A percentile compares a stretch with the other conserved stretches of the same genome.
Evolutionary conservation across 331 rosid genomes (phyloP).

Genomic region (Acacia pycnantha): DNA sequence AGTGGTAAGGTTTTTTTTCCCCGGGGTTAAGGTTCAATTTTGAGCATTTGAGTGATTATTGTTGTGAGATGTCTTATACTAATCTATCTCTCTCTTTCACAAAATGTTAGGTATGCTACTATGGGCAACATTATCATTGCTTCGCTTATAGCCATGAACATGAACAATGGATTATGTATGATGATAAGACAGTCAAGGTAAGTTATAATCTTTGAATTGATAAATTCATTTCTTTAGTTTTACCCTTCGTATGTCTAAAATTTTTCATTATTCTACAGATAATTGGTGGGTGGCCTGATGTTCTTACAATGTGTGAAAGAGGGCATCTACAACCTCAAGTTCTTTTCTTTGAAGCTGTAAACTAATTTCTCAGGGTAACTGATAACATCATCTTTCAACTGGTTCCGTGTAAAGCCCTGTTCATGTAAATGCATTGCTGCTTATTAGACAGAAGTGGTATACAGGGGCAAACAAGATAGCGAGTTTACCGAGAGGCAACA

Average conservation of each 20-base stretch:
- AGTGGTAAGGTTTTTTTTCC: slow-evolving; percentile 59
- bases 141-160: slow-evolving; percentile 86
- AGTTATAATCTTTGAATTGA: slow-evolving; percentile 20
- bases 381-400: slow-evolving; percentile 32
- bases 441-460: slow-evolving; percentile 27
- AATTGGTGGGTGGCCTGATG: slow-evolving; percentile 92
- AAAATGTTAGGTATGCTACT: slow-evolving; percentile 84
- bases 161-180: slow-evolving; percentile 88
- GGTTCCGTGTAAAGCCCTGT: slow-evolving; percentile 33
- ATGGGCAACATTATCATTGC: slow-evolving; percentile 98
- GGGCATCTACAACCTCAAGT: slow-evolving; percentile 99
- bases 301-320: slow-evolving; percentile 77
- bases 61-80: not conserved
- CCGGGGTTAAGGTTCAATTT: too few species aligned
- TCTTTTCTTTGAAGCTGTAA: slow-evolving; percentile 92
- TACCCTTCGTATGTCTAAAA: slow-evolving; percentile 23
- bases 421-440: slow-evolving; percentile 45
- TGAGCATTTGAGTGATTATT: not conserved
- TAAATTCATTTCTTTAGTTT: slow-evolving; percentile 5
- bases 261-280: slow-evolving; percentile 47
- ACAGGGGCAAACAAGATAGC: slow-evolving; percentile 30
- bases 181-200: slow-evolving; percentile 94
- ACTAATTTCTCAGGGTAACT: slow-evolving; percentile 51
- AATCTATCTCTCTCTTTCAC: too few species aligned
- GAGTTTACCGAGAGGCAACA: slow-evolving; percentile 35